Evolutionary conservation across 2,329 filamentous ascomycete genomes (phyloP), one percentile per base, ranked within the genome.

Genomic region (Raffaelea albimanens): DNA sequence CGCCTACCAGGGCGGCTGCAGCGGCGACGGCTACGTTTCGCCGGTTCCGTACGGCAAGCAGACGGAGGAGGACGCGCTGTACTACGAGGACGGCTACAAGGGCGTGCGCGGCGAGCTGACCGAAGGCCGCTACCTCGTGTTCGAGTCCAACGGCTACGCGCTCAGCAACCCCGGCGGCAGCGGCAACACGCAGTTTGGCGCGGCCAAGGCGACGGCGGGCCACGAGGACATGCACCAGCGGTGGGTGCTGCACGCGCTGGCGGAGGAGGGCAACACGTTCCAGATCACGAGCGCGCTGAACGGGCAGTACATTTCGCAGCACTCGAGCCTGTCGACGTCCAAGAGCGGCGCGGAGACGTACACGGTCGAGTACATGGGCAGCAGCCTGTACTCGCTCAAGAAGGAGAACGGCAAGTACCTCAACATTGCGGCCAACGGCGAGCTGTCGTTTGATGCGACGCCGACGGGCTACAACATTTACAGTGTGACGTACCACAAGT

Each of bases 81-180:
- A 65, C 38, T 70, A 69, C n/a, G 75, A 78, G 53, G 61, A 71
- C 34, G 75, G 75, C 2, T 78, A 70, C 65, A 79, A 79, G 58
- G 55, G 65, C 29, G 64, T 73, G 25, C 62, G 74, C 3, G 75
- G 75, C 1, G 62, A 67, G 20, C 59, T 78, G 22, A 77, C 72
- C 5, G 75, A 78, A 55, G 75, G 75, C 11, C 71, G 73, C 18
- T 76, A 71, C 54, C 63, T 78, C 14, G 69, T 71, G 4, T 71
- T 78, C 46, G 73, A 75, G 55, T 58, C 62, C 46, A 58, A 61
- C 31, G 68, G 68, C n/a, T 61, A 56, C 18, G 71, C 71, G 0
- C 61, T 76, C 16, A 61, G 61, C 8, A 68, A 66, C 46, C 48
- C 57, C 4, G 57, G 58, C 36, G 40, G 13, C 10, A 23, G 19